These are phyloP conservation scores for Epicoccum sorghinum DNA, from an alignment of 2,329 filamentous ascomycete species.

Conservation along the genomic window DNA sequence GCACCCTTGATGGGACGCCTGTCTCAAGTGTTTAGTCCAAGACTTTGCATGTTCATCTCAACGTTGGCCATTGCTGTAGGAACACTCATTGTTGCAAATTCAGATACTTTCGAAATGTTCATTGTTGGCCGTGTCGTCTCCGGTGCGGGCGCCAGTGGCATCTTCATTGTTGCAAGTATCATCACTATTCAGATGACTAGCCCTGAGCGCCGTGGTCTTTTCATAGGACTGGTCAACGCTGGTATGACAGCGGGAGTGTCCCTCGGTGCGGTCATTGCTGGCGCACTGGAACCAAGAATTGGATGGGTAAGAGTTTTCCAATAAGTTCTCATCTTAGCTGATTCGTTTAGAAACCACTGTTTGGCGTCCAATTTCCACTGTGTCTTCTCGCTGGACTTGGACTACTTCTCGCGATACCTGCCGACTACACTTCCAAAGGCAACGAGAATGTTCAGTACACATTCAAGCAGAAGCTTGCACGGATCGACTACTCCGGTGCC, in stretches of 20 bases:
- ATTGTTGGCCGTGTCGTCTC: slow-evolving; percentile 71
- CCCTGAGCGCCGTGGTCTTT: slow-evolving; percentile 71
- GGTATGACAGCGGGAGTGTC: slow-evolving; percentile 75
- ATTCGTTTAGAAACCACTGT: slow-evolving; percentile 66
- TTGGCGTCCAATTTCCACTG: slow-evolving; percentile 73
- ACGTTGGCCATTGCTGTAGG: slow-evolving; percentile 66
- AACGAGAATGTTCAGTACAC: slow-evolving; percentile 47
- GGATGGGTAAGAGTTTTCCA: slow-evolving; percentile 69
- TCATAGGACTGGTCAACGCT: slow-evolving; percentile 75
- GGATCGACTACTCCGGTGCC: slow-evolving; percentile 78
- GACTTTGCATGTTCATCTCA: slow-evolving; percentile 67
- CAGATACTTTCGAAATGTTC: slow-evolving; percentile 66
- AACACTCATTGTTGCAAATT: slow-evolving; percentile 67
- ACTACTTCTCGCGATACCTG: slow-evolving; percentile 70
- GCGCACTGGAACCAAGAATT: slow-evolving; percentile 64
- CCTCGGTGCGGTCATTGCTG: slow-evolving; percentile 72
- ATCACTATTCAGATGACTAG: slow-evolving; percentile 76
- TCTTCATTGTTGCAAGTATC: slow-evolving; percentile 76
- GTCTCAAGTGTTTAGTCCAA: slow-evolving; percentile 74
- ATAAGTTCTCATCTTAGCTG: background rate
- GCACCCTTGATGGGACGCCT: slow-evolving; percentile 75
- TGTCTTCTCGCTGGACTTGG: slow-evolving; percentile 65
- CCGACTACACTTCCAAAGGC: slow-evolving; percentile 43
- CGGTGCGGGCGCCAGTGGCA: slow-evolving; percentile 72
- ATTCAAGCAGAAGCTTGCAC: slow-evolving; percentile 61